A percentile compares a stretch with the other conserved stretches of the same genome.
Conservation (phyloP, 768 basidiomycete species). For the Hemileccinum rubropunctum region DNA sequence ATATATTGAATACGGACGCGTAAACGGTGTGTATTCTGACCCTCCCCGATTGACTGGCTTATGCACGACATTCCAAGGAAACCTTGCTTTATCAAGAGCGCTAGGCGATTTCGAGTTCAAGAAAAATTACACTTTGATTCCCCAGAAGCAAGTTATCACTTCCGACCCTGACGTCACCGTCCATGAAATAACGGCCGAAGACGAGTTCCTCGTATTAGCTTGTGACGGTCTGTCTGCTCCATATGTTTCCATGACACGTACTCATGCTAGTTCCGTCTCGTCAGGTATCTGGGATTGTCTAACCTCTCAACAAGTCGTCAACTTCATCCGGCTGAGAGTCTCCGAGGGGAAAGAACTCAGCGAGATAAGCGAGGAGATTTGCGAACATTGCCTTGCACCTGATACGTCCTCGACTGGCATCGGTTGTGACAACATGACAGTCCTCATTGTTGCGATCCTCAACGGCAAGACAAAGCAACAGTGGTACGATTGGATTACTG, state of each 20-base stretch:
- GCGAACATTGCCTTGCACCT: conserved; percentile 91
- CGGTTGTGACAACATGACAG: conserved; percentile 99
- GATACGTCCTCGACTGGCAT: conserved; percentile 90
- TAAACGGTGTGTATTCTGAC: conserved; percentile 68
- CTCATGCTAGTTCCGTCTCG: conserved; percentile 6
- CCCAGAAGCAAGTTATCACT: conserved; percentile 94
- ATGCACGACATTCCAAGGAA: conserved; percentile 51
- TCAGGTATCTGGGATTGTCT: conserved; percentile 98
- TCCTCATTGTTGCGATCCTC: conserved; percentile 85
- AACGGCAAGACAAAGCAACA: conserved; percentile 85
- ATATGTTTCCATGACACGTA: not conserved
- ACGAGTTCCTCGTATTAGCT: conserved; percentile 95
- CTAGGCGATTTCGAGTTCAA: conserved; percentile 99
- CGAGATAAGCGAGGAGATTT: conserved; percentile 88
- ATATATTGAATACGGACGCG: conserved; percentile 93
- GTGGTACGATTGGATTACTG: conserved; percentile 88
- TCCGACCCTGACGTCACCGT: conserved; percentile 87
- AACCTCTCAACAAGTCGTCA: conserved; percentile 87
- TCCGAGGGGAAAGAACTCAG: conserved; percentile 72
- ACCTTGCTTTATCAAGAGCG: conserved; percentile 91
- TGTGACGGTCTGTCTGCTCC: conserved; percentile 78
- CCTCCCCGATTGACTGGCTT: not conserved
- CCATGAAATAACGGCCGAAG: conserved; percentile 81
- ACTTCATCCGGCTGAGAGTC: conserved; percentile 80
- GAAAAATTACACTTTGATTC: conserved; percentile 76